Conservation (phyloP, 495 filamentous ascomycete species). For the Trichoderma virens region DNA sequence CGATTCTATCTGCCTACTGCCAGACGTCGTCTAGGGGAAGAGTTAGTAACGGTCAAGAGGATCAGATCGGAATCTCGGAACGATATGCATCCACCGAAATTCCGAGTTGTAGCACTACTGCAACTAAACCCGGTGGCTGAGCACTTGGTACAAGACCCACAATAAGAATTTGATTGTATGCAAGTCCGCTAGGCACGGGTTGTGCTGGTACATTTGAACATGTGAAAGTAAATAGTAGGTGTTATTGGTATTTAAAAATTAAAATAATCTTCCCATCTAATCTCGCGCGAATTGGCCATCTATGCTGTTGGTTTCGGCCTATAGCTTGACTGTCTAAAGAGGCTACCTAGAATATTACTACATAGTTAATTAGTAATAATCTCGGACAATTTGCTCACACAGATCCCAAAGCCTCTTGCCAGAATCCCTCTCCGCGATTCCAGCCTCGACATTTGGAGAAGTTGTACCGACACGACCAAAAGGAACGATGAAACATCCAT, state of each 20-base stretch:
- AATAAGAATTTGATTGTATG: not conserved
- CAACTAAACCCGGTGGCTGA: too few species aligned
- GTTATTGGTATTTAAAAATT: too few species aligned
- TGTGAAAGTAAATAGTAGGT: too few species aligned
- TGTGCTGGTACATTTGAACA: too few species aligned
- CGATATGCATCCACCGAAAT: not conserved
- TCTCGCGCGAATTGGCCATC: not conserved
- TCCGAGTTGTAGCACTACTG: too few species aligned
- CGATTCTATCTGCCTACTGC: not conserved
- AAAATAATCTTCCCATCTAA: too few species aligned
- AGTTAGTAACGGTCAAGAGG: not conserved
- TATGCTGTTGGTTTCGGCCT: not conserved
- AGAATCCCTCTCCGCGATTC: not conserved
- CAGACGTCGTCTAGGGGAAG: not conserved
- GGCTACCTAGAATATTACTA: not conserved
- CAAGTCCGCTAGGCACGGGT: not conserved
- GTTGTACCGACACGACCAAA: not conserved
- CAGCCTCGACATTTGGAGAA: not conserved
- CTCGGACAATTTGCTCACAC: not conserved
- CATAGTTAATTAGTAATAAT: not conserved
- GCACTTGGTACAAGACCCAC: not conserved
- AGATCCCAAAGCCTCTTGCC: not conserved
- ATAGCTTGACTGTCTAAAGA: not conserved
- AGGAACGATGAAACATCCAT: not conserved
- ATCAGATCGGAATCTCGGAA: not conserved